These are phyloP conservation scores for Mesotaenium endlicherianum DNA, from an alignment of 139 green algal genomes.

Conservation along the genomic window DNA sequence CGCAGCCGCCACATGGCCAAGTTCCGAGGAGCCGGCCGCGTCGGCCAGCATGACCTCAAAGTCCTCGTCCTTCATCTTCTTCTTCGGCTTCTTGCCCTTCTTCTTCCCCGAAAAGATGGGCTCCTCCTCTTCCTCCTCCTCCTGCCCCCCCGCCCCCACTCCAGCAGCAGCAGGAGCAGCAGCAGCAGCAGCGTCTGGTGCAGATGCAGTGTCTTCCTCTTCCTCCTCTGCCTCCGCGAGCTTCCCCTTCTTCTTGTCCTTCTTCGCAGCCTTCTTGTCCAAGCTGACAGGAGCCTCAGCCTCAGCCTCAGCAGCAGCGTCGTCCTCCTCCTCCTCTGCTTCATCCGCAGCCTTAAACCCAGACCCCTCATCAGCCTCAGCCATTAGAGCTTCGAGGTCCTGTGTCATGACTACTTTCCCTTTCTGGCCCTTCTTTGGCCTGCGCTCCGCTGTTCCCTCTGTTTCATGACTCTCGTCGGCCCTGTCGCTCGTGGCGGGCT, in stretches of 20 bases:
- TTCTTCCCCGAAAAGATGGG: neutral
- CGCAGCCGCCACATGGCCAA: neutral
- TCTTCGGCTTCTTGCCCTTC: slow-evolving; percentile 7
- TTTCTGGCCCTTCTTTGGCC: too few relatives aligned
- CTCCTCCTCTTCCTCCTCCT: slow-evolving; percentile 22
- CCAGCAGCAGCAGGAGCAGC: neutral
- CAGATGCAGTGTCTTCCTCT: slow-evolving; percentile 1
- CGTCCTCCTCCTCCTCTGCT: slow-evolving; percentile 38
- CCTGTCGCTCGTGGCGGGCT: neutral
- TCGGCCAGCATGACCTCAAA: slow-evolving; percentile 46
- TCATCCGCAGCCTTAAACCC: slow-evolving; percentile 53
- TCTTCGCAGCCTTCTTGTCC: slow-evolving; percentile 61
- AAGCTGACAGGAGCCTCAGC: slow-evolving; percentile 27
- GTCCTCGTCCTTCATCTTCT: slow-evolving; percentile 3
- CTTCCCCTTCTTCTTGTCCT: slow-evolving; percentile 48
- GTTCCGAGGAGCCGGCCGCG: too few relatives aligned
- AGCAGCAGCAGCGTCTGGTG: neutral
- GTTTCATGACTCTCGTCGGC: neutral
- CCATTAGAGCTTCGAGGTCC: too few relatives aligned
- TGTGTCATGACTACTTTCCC: too few relatives aligned
- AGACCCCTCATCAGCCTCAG: too few relatives aligned
- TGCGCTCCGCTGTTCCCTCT: slow-evolving; percentile 40
- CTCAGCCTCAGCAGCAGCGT: too few relatives aligned
- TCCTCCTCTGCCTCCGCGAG: slow-evolving; percentile 48
- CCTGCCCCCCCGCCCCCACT: neutral